Percentiles rank a stretch among this genome's conserved stretches.
Conservation (phyloP, 257 asterid genomes). For the Buddleja alternifolia region DNA sequence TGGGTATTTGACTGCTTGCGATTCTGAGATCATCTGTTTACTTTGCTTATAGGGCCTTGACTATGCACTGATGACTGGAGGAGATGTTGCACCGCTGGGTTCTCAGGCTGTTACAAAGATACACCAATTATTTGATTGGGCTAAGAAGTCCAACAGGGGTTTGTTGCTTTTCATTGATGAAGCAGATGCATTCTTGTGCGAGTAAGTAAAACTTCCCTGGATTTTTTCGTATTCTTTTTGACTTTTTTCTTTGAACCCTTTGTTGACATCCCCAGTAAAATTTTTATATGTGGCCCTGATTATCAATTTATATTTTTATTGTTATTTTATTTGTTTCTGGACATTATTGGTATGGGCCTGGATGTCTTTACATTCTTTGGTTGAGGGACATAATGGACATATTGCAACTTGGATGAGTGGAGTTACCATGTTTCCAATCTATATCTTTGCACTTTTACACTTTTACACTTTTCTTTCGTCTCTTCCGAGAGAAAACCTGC, state of each 20-base stretch:
- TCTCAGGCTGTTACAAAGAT: conserved; percentile 97
- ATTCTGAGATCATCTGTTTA: conserved; percentile 14
- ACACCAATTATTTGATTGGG: conserved; percentile 96
- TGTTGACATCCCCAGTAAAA: too few species aligned
- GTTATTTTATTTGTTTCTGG: too few species aligned
- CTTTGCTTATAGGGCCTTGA: conserved; percentile 78
- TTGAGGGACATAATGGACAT: too few species aligned
- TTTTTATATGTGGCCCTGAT: too few species aligned
- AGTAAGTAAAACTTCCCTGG: conserved; percentile 57
- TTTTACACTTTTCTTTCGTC: too few species aligned
- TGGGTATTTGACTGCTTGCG: not conserved
- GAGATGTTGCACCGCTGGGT: conserved; percentile 96
- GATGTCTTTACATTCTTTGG: too few species aligned
- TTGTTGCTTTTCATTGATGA: conserved; percentile 91
- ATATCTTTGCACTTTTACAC: too few species aligned
- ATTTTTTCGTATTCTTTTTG: not conserved
- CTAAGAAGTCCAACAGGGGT: conserved; percentile 87
- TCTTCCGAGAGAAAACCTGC: not conserved
- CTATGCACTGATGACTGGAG: conserved; percentile 98
- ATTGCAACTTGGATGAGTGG: too few species aligned
- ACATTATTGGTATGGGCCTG: too few species aligned
- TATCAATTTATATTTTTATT: too few species aligned
- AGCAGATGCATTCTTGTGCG: conserved; percentile 99
- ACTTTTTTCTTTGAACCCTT: not conserved
- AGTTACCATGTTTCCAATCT: too few species aligned